A percentile compares a stretch with the other conserved stretches of the same genome.
phyloP scores from a whole-genome alignment of 1,139 yeast genomes.

The Debaryomycetaceae sp. region DNA sequence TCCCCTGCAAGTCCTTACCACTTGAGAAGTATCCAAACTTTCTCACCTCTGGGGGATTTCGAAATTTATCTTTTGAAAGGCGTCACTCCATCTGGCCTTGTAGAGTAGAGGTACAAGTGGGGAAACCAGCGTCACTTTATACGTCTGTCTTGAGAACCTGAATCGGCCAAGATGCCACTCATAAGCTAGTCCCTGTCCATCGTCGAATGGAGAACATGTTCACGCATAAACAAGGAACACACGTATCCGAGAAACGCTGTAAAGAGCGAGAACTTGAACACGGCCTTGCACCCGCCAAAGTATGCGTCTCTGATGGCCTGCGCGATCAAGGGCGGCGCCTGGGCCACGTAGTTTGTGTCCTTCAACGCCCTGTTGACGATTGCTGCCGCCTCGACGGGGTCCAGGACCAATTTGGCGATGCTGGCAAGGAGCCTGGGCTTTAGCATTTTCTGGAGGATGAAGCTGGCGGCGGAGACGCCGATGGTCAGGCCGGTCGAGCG shows the following conservation, averaged over 20 bases:
- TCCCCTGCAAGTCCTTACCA: too few relatives aligned
- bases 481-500: slow-evolving; percentile 17
- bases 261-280: slow-evolving; percentile 10
- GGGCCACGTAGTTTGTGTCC: slow-evolving; percentile 9
- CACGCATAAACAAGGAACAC: slow-evolving; percentile 13
- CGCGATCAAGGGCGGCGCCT: slow-evolving; percentile 11
- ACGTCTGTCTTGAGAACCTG: too few relatives aligned
- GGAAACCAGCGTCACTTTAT: too few relatives aligned
- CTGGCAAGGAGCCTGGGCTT: slow-evolving; percentile 5
- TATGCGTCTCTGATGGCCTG: slow-evolving; percentile 12
- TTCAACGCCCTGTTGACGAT: slow-evolving; percentile 12
- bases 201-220: slow-evolving; percentile 24
- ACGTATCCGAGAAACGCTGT: slow-evolving; percentile 10
- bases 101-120: too few relatives aligned
- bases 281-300: slow-evolving; percentile 10
- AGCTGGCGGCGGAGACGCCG: slow-evolving; percentile 14
- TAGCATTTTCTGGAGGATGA: slow-evolving; percentile 12
- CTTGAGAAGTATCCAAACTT: too few relatives aligned
- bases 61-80: too few relatives aligned
- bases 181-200: slow-evolving; percentile 20
- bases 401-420: slow-evolving; percentile 13
- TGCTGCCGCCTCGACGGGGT: slow-evolving; percentile 7
- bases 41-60: too few relatives aligned
- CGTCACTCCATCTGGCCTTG: too few relatives aligned
- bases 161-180: too few relatives aligned